Base-by-base conservation (phyloP, 371 early-diverging fungal genomes). In the Mucor saturninus region DNA sequence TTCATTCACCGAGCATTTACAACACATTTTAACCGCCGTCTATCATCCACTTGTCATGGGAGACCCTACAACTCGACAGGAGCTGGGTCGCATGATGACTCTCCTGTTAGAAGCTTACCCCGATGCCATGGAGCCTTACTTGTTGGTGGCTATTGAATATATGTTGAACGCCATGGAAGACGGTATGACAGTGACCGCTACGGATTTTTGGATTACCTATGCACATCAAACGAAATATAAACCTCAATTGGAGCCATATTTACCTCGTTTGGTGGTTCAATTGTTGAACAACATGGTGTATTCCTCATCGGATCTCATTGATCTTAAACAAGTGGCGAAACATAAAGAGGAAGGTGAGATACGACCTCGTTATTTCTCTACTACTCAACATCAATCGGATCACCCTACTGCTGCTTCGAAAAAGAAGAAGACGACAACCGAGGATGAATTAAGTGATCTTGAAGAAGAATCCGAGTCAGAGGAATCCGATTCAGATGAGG, bases 191-290 rank as follows among this genome's bases (percentile, higher is more conserved):
- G 31, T 94, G 64, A 93, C 92, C 74, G 94, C 96, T 4, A 91
- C 92, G 73, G 95, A 95, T 78, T 96, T 96, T 74, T 96, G 95
- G 95, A 72, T 93, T 37, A 86, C 89, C 21, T 89, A 94, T 76
- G 93, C 92, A 40, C 95, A 96, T 69, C 21, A 21, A 90, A 87
- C 58, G 87, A 90, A 14, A n/a, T 72, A 91, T 59, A 71, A 75
- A 37, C 87, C 88, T 48, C 75, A 87, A 56, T 71, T 95, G 52
- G 83, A 81, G 39, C 89, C 91, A 3, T 85, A 85, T 66, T 69
- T 95, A 38, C 79, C 83, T 52, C 77, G 81, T 55, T 74, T 96
- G 37, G 79, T 95, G n/a, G 89, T 92, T 8, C 83, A 87, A n/a
- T 81, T 96, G 57, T 80, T 96, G 53, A 83, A 87, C 61, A 80